A percentile compares a stretch with the other conserved stretches of the same genome.
These are phyloP conservation scores for Pythium utonaiense DNA, from an alignment of 352 stramenopile species.

Conservation along the genomic window DNA sequence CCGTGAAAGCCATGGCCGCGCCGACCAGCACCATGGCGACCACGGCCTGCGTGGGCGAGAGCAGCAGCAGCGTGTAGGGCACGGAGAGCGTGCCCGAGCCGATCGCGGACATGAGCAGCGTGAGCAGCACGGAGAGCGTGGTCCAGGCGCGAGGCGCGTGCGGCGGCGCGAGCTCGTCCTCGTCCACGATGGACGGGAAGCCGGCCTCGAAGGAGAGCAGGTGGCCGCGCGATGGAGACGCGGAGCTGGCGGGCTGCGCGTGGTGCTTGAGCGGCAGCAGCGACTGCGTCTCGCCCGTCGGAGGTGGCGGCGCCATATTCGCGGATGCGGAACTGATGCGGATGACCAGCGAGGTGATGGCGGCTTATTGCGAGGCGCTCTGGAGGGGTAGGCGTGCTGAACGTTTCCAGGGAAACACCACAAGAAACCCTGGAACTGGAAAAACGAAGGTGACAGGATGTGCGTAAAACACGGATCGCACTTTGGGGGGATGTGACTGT, in stretches of 20 bases:
- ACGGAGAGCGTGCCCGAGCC: conserved; percentile 26
- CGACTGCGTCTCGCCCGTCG: conserved; percentile 8
- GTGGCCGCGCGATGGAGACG: conserved; percentile 10
- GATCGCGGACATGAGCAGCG: conserved; percentile 26
- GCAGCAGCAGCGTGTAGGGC: conserved; percentile 67
- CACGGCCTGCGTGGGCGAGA: conserved; percentile 44
- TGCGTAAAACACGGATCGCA: neutral
- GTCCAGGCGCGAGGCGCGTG: conserved; percentile 4
- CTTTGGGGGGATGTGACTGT: neutral
- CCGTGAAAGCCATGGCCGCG: conserved; percentile 67
- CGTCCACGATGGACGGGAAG: conserved; percentile 26
- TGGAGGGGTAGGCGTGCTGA: neutral
- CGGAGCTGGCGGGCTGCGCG: neutral
- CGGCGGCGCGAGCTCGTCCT: conserved; percentile 13
- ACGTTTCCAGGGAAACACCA: neutral
- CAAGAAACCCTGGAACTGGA: neutral
- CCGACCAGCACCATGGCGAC: conserved; percentile 46
- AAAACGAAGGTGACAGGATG: neutral
- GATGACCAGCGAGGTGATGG: conserved; percentile 2
- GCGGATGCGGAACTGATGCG: neutral
- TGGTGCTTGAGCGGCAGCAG: conserved; percentile 11
- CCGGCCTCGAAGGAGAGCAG: conserved; percentile 21
- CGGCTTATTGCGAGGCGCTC: no score
- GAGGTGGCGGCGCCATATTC: neutral
- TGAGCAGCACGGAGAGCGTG: conserved; percentile 22